A percentile compares a stretch with the other conserved stretches of the same genome.
Conservation (phyloP, 176 grass and related monocot genomes). For the Bonia amplexicaulis region DNA sequence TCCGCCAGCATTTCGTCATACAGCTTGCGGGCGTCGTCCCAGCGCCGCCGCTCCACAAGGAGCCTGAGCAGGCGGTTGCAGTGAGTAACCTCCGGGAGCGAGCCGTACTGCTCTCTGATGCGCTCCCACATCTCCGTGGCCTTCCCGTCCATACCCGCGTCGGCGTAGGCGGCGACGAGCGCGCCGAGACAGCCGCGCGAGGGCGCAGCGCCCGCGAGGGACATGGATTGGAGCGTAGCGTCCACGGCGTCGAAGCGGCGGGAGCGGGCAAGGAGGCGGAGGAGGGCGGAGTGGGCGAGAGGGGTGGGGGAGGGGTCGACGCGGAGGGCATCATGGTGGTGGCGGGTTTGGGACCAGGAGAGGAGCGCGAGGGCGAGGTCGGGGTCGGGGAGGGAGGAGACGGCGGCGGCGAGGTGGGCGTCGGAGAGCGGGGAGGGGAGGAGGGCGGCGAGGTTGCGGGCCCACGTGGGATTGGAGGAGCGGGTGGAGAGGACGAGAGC, state of each 20-base stretch:
- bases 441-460: constrained; percentile 26
- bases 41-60: constrained; percentile 35
- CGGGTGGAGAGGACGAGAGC: constrained; percentile 34
- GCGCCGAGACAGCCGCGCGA: constrained; percentile 14
- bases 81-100: constrained; percentile 21
- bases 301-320: constrained; percentile 1
- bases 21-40: constrained; percentile 38
- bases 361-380: constrained; percentile 35
- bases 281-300: constrained; percentile 37
- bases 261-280: constrained; percentile 31
- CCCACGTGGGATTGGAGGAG: constrained; percentile 29
- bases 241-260: constrained; percentile 23
- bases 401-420: constrained; percentile 37
- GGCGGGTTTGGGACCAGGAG: constrained; percentile 21
- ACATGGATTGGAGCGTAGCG: constrained; percentile 16
- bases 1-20: constrained; percentile 64
- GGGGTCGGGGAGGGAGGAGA: constrained; percentile 19
- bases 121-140: constrained; percentile 28
- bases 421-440: constrained; percentile 45
- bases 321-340: neutral
- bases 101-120: constrained; percentile 20
- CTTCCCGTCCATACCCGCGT: constrained; percentile 23
- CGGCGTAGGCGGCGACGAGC: constrained; percentile 31
- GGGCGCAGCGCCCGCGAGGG: constrained; percentile 12
- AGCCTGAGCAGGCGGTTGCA: constrained; percentile 53